Percentiles rank a stretch among this genome's conserved stretches.
Conservation (phyloP, 2,329 filamentous ascomycete genomes). For the Coleophoma eucalyptorum region DNA sequence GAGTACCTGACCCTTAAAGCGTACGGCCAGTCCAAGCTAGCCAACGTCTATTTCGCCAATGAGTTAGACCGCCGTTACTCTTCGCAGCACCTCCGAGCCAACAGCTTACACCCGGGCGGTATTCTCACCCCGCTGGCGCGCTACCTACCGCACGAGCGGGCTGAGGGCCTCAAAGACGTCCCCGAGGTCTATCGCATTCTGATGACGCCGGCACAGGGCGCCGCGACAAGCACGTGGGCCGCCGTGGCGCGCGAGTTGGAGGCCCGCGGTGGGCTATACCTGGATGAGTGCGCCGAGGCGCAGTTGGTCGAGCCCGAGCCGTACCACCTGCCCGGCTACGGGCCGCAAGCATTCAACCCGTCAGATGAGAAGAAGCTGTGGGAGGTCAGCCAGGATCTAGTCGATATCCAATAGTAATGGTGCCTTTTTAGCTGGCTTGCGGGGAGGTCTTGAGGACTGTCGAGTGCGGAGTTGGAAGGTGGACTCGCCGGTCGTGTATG, state of each 20-base stretch:
- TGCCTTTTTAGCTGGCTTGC: too few species aligned
- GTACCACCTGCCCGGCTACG: slow-evolving; percentile 9
- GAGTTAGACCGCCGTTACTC: slow-evolving; percentile 40
- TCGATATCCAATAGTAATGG: too few species aligned
- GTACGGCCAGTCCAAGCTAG: slow-evolving; percentile 39
- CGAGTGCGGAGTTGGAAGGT: too few species aligned
- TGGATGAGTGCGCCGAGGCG: slow-evolving; percentile 33
- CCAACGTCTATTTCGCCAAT: slow-evolving; percentile 41
- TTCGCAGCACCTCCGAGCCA: slow-evolving; percentile 30
- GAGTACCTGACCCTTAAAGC: slow-evolving; percentile 31
- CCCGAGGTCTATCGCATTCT: neutral
- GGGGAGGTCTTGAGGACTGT: too few species aligned
- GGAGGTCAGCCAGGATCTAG: too few species aligned
- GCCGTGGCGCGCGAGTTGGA: slow-evolving; percentile 22
- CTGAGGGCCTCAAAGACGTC: neutral
- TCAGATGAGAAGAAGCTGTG: slow-evolving; percentile 35
- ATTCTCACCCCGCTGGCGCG: slow-evolving; percentile 23
- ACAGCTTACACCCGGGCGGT: slow-evolving; percentile 37
- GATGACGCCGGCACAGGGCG: slow-evolving; percentile 16
- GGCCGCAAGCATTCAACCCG: slow-evolving; percentile 29
- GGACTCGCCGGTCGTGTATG: too few species aligned
- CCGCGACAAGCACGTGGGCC: slow-evolving; percentile 36
- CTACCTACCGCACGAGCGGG: slow-evolving; percentile 9
- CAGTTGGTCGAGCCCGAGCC: slow-evolving; percentile 6
- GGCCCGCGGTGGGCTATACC: slow-evolving; percentile 41